A percentile compares a stretch with the other conserved stretches of the same genome.
These are phyloP conservation scores for Globisporangium alternatum DNA, from an alignment of 352 stramenopile species.

Conservation along the genomic window DNA sequence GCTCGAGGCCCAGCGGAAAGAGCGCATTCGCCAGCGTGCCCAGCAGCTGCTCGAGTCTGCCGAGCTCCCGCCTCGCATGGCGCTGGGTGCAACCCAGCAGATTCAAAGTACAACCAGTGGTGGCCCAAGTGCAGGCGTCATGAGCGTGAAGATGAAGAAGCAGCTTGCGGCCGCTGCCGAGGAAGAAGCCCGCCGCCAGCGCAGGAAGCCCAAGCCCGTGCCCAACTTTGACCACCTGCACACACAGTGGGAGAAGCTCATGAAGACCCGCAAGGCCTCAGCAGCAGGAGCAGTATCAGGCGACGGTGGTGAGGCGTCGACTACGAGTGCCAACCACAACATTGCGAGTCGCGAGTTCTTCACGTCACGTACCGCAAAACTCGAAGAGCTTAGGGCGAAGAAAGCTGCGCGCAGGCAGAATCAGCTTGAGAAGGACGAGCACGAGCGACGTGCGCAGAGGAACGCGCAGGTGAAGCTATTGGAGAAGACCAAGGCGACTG, in stretches of 20 bases:
- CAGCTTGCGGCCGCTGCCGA: conserved; percentile 41
- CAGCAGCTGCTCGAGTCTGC: conserved; percentile 39
- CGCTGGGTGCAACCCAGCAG: conserved; percentile 7
- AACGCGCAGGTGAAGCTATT: conserved; percentile 38
- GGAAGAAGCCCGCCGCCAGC: conserved; percentile 27
- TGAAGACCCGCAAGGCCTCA: background rate
- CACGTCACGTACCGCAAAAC: conserved; percentile 32
- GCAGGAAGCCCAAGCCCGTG: conserved; percentile 42
- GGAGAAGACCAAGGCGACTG: conserved; percentile 22
- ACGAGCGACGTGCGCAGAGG: conserved; percentile 20
- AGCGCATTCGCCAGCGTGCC: conserved; percentile 50
- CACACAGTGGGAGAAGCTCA: conserved; percentile 38
- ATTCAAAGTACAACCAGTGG: background rate
- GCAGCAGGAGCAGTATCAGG: background rate
- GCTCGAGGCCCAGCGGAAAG: conserved; percentile 39
- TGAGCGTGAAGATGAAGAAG: conserved; percentile 53
- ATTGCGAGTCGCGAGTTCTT: conserved; percentile 43
- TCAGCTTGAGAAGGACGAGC: conserved; percentile 37
- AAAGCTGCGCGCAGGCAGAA: conserved; percentile 50
- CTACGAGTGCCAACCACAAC: background rate
- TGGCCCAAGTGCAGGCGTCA: conserved; percentile 2
- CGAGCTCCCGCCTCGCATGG: conserved; percentile 52
- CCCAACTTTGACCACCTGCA: conserved; percentile 67
- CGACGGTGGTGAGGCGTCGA: background rate
- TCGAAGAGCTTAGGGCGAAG: conserved; percentile 36